These are phyloP conservation scores for Colletotrichum neosansevieriae DNA, from an alignment of 2,329 filamentous ascomycete genomes.

Conservation along the genomic window DNA sequence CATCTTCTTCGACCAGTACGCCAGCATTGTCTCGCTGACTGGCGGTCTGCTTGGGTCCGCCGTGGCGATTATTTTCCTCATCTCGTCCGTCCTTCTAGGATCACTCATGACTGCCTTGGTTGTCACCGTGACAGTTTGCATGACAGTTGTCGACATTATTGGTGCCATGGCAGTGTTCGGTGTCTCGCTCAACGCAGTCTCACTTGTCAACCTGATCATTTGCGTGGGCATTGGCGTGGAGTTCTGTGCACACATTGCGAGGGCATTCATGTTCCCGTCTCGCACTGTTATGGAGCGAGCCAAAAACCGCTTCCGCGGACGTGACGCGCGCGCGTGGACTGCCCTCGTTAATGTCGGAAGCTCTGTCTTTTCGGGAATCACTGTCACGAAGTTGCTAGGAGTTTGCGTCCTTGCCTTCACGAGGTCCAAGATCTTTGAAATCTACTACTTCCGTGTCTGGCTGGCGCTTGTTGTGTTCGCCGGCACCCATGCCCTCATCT, in stretches of 20 bases:
- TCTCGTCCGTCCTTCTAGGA: slow-evolving; percentile 85
- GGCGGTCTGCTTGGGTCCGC: slow-evolving; percentile 84
- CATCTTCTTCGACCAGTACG: slow-evolving; percentile 99
- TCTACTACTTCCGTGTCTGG: slow-evolving; percentile 99
- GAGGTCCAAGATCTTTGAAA: slow-evolving; percentile 97
- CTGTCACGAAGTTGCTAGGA: slow-evolving; percentile 92
- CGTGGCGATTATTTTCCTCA: slow-evolving; percentile 84
- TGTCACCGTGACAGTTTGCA: slow-evolving; percentile 87
- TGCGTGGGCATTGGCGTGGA: slow-evolving; percentile 97
- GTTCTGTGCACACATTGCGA: slow-evolving; percentile 96
- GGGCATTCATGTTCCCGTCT: slow-evolving; percentile 95
- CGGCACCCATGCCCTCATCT: slow-evolving; percentile 87
- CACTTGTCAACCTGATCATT: slow-evolving; percentile 95
- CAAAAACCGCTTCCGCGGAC: slow-evolving; percentile 81
- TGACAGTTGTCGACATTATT: slow-evolving; percentile 95
- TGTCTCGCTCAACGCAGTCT: slow-evolving; percentile 94
- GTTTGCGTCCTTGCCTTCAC: slow-evolving; percentile 95
- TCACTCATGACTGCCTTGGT: slow-evolving; percentile 84
- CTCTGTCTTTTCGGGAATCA: slow-evolving; percentile 96
- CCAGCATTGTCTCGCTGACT: slow-evolving; percentile 84
- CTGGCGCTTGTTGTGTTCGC: slow-evolving; percentile 91
- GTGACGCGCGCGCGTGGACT: slow-evolving; percentile 90
- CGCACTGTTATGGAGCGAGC: slow-evolving; percentile 84
- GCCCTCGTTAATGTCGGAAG: slow-evolving; percentile 94
- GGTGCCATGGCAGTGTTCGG: slow-evolving; percentile 91